Base-by-base conservation (phyloP, 2,329 filamentous ascomycete species). In the Chalara sp. region DNA sequence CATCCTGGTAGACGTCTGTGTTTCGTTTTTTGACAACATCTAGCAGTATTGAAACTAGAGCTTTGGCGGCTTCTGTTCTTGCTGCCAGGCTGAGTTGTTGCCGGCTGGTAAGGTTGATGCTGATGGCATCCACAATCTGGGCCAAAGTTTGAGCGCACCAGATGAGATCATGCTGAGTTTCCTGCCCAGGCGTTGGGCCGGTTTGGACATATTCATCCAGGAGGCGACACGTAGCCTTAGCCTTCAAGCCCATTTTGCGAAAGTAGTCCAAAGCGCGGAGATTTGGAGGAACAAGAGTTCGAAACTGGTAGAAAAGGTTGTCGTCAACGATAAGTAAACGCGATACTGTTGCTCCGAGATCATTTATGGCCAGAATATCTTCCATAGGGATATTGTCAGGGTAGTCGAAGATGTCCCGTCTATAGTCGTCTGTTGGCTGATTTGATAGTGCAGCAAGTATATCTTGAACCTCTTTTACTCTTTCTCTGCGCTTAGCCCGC, bases 391-490 rank as follows among this genome's bases (percentile, higher is more conserved):
- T 48, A 13, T 56, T 53, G n/a, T 58, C 53, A 7, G 46, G 31
- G 1, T 40, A 33, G 5, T 56, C 50, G 46, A 64, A 62, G 6
- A 63, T 56, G 21, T 63, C 57, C 2, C 29, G 10, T 47, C 56
- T 46, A 43, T 59, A 63, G 12, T 61, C 56, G 5, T 62, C 57
- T 1, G 54, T 51, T 28, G 56, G 44, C 5, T 56, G 21, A 7
- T 52, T 47, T 12, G 60, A 59, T 13, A 63, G 53, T 29, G 61
- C 58, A 6, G 59, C 61, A 58, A 65, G 54, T 30, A 65, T 62
- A 46, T 64, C 59, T 8, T 59, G 58, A 32, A 63, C 56, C 12
- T 40, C 46, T 10, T 44, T 45, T 46, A 57, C 50, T 32, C 62
- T 56, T 30, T 52, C 46, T 7, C 41, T 53, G n/a, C 56, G 39